Evolutionary conservation across 805 yeast genomes (phyloP).

Genomic region (Sugiyamaella chiloensis): DNA sequence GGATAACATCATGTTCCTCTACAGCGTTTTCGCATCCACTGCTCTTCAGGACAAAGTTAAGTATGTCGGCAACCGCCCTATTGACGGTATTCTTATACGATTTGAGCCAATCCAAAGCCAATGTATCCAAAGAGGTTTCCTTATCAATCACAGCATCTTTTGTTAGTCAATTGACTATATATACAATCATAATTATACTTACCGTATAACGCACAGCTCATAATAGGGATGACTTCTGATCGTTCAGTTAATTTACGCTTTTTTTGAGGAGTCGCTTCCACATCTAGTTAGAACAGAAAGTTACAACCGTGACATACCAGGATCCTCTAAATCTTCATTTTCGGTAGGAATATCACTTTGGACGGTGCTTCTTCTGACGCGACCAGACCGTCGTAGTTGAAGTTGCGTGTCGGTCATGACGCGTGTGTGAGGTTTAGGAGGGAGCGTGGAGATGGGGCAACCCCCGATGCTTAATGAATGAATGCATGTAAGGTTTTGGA

Average conservation of each 20-base stretch:
- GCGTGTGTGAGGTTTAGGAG: no score
- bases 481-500: no score
- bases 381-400: no score
- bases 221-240: not conserved
- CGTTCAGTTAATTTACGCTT: not conserved
- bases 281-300: not conserved
- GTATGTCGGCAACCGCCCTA: constrained; percentile 54
- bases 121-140: constrained; percentile 48
- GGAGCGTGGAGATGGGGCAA: no score
- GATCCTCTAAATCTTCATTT: no score
- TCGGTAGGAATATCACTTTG: no score
- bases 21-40: constrained; percentile 70
- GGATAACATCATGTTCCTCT: constrained; percentile 71
- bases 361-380: no score
- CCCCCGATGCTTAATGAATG: no score
- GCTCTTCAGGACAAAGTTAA: constrained; percentile 65
- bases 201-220: constrained; percentile 17
- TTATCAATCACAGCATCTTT: constrained; percentile 48
- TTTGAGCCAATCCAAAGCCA: constrained; percentile 59
- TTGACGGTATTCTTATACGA: constrained; percentile 44
- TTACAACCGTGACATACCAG: no score
- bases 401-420: no score
- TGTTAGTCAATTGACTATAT: not conserved
- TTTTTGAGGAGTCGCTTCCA: not conserved
- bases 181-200: not conserved